Evolutionary conservation across 139 green algal genomes (phyloP), one percentile per base, ranked within the genome.

Genomic region (Micractinium sp.): DNA sequence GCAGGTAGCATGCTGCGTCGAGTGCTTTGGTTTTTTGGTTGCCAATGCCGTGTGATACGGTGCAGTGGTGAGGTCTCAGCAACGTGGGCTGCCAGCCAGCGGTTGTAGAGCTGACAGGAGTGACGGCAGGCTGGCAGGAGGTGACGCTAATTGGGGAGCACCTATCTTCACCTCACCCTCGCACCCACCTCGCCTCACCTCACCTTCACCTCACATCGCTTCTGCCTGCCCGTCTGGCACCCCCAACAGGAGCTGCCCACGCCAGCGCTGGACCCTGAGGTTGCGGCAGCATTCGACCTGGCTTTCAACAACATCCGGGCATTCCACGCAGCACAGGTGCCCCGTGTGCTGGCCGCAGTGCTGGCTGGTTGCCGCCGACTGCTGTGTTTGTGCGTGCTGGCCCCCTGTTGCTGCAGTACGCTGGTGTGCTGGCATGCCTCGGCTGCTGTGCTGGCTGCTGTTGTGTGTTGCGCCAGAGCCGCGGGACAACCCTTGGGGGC

Each of bases 301-400:
- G 98, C 98, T 0, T 99, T 96, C 89, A 86, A 94, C 79, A 99
- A 99, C 93, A 99, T 99, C 90, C 84, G 82, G 0, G 91, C 93
- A 27, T 99, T 99, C 94, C 98, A 99, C 88, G 91, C 91, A 22
- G 97, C 98, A 31, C 98, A 99, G 95, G 87, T 86, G 61, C 36
- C 23, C 0, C 14, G 29, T 39, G 71, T 14, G 71, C n/a, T n/a
- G 71, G 5, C 47, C 47, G 47, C n/a, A n/a, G n/a, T n/a, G n/a
- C 47, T 56, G 5, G 47, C 47, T 56, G 47, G 47, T 9, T 56
- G 47, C 47, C 9, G 47, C 47, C 9, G 47, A 9, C 47, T 56
- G 47, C 47, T 56, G 47, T 56, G 47, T 9, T 16, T 56, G 47
- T 56, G 9, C 47, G 9, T 56, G 47, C 47, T 9, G 47, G 7